Evolutionary conservation across 2,329 filamentous ascomycete genomes (phyloP), one percentile per base, ranked within the genome.

Genomic region (Trichoderma simmonsii): DNA sequence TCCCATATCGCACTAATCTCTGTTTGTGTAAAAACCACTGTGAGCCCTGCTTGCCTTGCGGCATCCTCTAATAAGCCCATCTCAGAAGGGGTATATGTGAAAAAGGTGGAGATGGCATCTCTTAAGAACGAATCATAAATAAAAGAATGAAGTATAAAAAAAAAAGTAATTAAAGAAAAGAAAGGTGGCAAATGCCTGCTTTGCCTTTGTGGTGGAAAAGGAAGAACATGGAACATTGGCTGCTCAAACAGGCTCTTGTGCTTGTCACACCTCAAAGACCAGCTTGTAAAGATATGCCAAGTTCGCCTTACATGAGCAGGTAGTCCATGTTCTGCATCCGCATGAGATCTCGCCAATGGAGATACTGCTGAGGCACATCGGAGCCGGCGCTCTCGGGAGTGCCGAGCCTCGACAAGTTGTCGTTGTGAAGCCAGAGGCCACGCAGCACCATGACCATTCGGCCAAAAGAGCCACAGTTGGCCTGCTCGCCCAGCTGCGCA

Each of bases 291-390:
- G 74, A 73, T 72, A 72, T 65, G 71, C 56, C 57, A 74, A 70
- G 65, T 21, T 36, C 48, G 63, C 65, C 74, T 85, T 84, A 97
- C 83, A 98, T 95, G 82, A 98, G 89, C 82, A 98, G 87, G 84
- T 94, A 96, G 81, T 97, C 93, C 95, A 94, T 97, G 77, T 90
- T 90, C 85, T 95, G 96, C 84, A 91, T 89, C 83, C 89, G 90
- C 94, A 98, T 97, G 80, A 95, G 89, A 83, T 97, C 93, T 84
- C 95, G 88, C 95, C 95, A 98, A 90, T 95, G 94, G 82, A 97
- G 89, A 84, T 92, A 91, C 79, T 89, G 90, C 82, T 83, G 82
- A 77, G 81, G 78, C 72, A 79, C 80, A 71, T 83, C 81, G 36
- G 81, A 81, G 56, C 77, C 77, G 34, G 79, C 77, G 51, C 82